Percentiles rank a stretch among this genome's conserved stretches.
Evolutionary conservation across 345 rosid genomes (phyloP).

Genomic region (Gossypium anomalum): DNA sequence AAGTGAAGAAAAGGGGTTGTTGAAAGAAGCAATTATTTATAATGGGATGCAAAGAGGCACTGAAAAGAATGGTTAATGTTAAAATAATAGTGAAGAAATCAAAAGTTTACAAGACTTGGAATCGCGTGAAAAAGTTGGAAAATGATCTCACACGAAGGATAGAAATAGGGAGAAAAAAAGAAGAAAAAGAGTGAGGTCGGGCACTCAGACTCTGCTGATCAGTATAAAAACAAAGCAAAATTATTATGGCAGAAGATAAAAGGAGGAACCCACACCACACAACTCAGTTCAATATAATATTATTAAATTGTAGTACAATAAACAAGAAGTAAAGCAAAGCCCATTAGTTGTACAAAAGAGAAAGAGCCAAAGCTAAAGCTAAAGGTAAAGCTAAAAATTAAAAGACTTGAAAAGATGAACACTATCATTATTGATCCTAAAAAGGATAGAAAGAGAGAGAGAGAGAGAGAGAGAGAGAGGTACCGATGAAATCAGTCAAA

Average conservation of each 20-base stretch:
- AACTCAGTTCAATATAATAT: not conserved
- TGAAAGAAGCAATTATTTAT: not conserved
- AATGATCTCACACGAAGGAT: not conserved
- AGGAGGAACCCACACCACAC: constrained; percentile 6
- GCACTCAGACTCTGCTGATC: not conserved
- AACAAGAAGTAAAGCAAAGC: not conserved
- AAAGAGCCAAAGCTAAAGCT: not conserved
- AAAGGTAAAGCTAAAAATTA: not conserved
- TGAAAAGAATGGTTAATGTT: not conserved
- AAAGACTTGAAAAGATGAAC: not conserved
- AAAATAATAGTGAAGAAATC: not conserved
- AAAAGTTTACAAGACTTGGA: not conserved
- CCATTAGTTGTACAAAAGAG: not conserved
- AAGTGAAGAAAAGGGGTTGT: not conserved
- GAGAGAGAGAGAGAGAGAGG: not conserved
- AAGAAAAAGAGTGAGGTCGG: not conserved
- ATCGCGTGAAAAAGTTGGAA: not conserved
- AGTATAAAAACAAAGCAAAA: not conserved
- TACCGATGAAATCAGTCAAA: constrained; percentile 41
- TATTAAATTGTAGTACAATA: not conserved
- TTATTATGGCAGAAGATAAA: not conserved
- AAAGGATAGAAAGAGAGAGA: not conserved
- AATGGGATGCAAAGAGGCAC: not conserved
- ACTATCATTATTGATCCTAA: not conserved
- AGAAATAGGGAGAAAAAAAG: not conserved